phyloP scores from a whole-genome alignment of 176 grass and related monocot species.

The Tuctoria greenei region DNA sequence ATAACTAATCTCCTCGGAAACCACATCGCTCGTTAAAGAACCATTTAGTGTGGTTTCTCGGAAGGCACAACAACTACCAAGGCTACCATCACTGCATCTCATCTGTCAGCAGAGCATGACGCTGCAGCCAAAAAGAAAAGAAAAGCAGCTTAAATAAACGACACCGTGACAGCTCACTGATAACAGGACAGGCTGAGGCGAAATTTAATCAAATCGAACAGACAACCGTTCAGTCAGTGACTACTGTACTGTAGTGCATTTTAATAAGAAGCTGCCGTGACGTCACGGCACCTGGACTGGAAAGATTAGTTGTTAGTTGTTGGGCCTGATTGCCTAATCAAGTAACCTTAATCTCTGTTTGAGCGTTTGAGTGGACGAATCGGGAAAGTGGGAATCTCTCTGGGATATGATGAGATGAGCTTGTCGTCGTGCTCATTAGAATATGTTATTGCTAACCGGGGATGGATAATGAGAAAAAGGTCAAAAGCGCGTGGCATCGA shows the following conservation, averaged over 20 bases:
- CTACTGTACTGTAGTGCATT: neutral
- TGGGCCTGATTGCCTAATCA: neutral
- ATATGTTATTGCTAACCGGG: neutral
- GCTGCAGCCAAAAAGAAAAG: neutral
- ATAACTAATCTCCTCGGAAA: neutral
- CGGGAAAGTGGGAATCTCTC: conserved; percentile 22
- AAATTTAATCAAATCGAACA: conserved; percentile 16
- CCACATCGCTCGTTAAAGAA: neutral
- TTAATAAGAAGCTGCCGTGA: conserved; percentile 11
- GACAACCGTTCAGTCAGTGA: conserved; percentile 20
- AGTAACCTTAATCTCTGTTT: conserved; percentile 24
- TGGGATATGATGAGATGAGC: conserved; percentile 8
- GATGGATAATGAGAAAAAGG: conserved; percentile 10
- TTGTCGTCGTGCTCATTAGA: conserved; percentile 19
- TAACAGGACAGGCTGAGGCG: conserved; percentile 18
- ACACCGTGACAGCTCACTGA: conserved; percentile 43
- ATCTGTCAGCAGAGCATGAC: neutral
- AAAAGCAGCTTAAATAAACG: neutral
- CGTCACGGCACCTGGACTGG: neutral
- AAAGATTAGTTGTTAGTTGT: neutral
- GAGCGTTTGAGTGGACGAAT: conserved; percentile 14
- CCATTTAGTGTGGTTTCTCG: conserved; percentile 19
- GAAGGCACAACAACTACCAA: conserved; percentile 15
- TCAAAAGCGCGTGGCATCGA: conserved; percentile 23
- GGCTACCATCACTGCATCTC: neutral